Evolutionary conservation across 2,329 filamentous ascomycete species (phyloP).

Genomic region (Metarhizium album): DNA sequence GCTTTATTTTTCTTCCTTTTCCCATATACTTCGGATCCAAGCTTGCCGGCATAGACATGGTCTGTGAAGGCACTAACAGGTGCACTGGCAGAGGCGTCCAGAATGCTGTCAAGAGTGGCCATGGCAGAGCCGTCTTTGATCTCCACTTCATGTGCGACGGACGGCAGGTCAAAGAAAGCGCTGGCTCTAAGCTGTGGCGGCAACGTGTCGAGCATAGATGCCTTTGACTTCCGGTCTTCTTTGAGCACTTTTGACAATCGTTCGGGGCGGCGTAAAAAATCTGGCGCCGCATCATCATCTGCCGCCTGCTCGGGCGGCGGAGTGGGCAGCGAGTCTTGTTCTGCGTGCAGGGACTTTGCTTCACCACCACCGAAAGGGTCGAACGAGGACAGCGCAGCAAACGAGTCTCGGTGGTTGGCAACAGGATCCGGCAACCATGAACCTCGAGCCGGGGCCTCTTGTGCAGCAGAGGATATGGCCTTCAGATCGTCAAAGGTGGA

Average conservation of each 20-base stretch:
- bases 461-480: slow-evolving; percentile 7
- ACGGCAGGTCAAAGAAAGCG: slow-evolving; percentile 72
- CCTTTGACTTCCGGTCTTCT: slow-evolving; percentile 23
- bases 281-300: slow-evolving; percentile 9
- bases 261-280: slow-evolving; percentile 22
- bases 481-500: slow-evolving; percentile 14
- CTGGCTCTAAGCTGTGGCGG: slow-evolving; percentile 85
- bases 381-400: slow-evolving; percentile 21
- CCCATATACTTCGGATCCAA: slow-evolving; percentile 68
- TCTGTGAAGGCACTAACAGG: slow-evolving; percentile 89
- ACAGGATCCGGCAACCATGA: slow-evolving; percentile 38
- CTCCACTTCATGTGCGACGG: slow-evolving; percentile 38
- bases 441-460: slow-evolving; percentile 13
- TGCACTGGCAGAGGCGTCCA: slow-evolving; percentile 79
- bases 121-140: slow-evolving; percentile 73
- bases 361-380: slow-evolving; percentile 12
- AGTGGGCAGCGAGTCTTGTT: slow-evolving; percentile 4
- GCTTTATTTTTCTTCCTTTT: slow-evolving; percentile 40
- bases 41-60: slow-evolving; percentile 67
- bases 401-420: slow-evolving; percentile 25
- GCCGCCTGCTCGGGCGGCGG: slow-evolving; percentile 10
- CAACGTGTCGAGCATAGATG: slow-evolving; percentile 30
- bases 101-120: slow-evolving; percentile 78
- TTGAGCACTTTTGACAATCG: slow-evolving; percentile 20
- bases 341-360: slow-evolving; percentile 9